These are phyloP conservation scores for Aspergillus brunneoviolaceus DNA, from an alignment of 2,329 filamentous ascomycete species.

Conservation along the genomic window DNA sequence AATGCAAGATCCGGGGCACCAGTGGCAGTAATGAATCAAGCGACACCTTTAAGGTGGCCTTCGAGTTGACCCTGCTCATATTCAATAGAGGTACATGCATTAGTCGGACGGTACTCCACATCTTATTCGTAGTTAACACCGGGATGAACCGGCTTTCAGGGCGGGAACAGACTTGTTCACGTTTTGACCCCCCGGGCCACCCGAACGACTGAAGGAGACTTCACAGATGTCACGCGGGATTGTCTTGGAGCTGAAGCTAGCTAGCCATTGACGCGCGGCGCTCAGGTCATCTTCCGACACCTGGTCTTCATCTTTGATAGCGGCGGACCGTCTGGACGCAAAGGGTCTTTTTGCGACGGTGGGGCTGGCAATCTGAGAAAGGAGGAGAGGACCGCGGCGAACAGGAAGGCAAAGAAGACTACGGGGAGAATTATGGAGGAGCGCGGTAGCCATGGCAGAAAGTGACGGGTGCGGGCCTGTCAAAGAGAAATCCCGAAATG, in stretches of 20 bases:
- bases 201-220: slow-evolving; percentile 62
- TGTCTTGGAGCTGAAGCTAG: slow-evolving; percentile 52
- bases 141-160: not conserved
- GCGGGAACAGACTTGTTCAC: slow-evolving; percentile 61
- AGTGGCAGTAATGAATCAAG: slow-evolving; percentile 53
- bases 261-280: slow-evolving; percentile 58
- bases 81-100: not conserved
- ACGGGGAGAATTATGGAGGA: slow-evolving; percentile 6
- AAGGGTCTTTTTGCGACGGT: slow-evolving; percentile 24
- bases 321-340: slow-evolving; percentile 26
- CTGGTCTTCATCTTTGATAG: slow-evolving; percentile 7
- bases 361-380: slow-evolving; percentile 9
- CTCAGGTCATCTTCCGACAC: slow-evolving; percentile 33
- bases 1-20: slow-evolving; percentile 56
- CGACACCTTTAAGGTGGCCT: slow-evolving; percentile 62
- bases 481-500: not conserved
- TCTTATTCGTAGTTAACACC: not conserved
- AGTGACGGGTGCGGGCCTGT: not conserved
- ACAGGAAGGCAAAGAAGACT: slow-evolving; percentile 6
- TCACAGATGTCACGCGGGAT: slow-evolving; percentile 59
- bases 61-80: slow-evolving; percentile 60
- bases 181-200: slow-evolving; percentile 66
- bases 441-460: not conserved
- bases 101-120: slow-evolving; percentile 6
- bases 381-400: slow-evolving; percentile 6